These are phyloP conservation scores for Trematosphaeria pertusa DNA, from an alignment of 2,329 filamentous ascomycete species.

Conservation along the genomic window DNA sequence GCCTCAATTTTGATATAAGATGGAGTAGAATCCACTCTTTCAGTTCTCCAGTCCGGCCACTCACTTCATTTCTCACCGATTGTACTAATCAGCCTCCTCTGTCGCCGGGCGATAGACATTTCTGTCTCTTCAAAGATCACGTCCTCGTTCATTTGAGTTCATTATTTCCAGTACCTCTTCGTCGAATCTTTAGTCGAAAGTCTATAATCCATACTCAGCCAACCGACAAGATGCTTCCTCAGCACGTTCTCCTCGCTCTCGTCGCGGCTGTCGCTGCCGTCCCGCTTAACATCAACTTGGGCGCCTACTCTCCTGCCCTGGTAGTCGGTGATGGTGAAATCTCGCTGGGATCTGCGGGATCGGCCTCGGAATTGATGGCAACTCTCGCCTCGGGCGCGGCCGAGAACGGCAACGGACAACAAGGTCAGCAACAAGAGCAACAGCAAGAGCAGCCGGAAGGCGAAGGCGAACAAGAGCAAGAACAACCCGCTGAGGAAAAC, in stretches of 20 bases:
- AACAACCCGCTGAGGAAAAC: slow-evolving; percentile 25
- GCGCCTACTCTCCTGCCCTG: slow-evolving; percentile 59
- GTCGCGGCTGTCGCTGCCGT: slow-evolving; percentile 48
- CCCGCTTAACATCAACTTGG: slow-evolving; percentile 61
- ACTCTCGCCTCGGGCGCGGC: slow-evolving; percentile 52
- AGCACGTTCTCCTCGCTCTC: slow-evolving; percentile 45
- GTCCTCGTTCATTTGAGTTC: slow-evolving; percentile 22
- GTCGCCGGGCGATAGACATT: slow-evolving; percentile 43
- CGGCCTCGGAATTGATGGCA: slow-evolving; percentile 53
- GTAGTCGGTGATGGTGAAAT: slow-evolving; percentile 63
- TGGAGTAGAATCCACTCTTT: slow-evolving; percentile 29
- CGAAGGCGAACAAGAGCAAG: slow-evolving; percentile 13
- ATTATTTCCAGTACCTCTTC: slow-evolving; percentile 18
- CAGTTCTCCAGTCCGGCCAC: slow-evolving; percentile 46
- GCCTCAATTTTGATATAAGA: slow-evolving; percentile 36
- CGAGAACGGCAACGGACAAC: slow-evolving; percentile 23
- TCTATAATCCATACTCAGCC: slow-evolving; percentile 23
- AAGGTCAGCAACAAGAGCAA: slow-evolving; percentile 16
- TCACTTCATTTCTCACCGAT: slow-evolving; percentile 44
- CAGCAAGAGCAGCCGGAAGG: slow-evolving; percentile 30
- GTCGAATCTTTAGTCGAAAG: slow-evolving; percentile 23
- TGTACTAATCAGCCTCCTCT: slow-evolving; percentile 30
- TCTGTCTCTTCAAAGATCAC: slow-evolving; percentile 31
- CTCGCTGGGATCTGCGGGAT: slow-evolving; percentile 53
- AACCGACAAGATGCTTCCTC: slow-evolving; percentile 46